These are phyloP conservation scores for Arabidopsis thaliana DNA, from an alignment of 345 rosid genomes.

Conservation along the genomic window TAIR10.1 NC_003076.8:25139001-25139500, in stretches of 20 bases:
- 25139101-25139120: conserved; percentile 82
- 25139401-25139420: conserved; percentile 74
- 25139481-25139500: conserved; percentile 12
- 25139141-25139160: conserved; percentile 69
- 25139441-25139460: conserved; percentile 76
- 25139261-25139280: neutral
- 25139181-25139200: conserved; percentile 79
- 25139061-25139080: conserved; percentile 38
- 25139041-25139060: neutral
- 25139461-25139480: conserved; percentile 27
- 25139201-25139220: conserved; percentile 82
- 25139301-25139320: conserved; percentile 11
- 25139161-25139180: conserved; percentile 50
- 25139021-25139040: neutral
- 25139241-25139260: conserved; percentile 84
- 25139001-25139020: conserved; percentile 9
- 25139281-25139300: neutral
- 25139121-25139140: conserved; percentile 87
- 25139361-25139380: conserved; percentile 93
- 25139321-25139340: neutral
- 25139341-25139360: conserved; percentile 72
- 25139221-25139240: conserved; percentile 92
- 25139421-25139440: conserved; percentile 69
- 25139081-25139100: conserved; percentile 63
- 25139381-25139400: conserved; percentile 92